Base-by-base conservation (phyloP, 371 early-diverging fungal genomes). In the Syncephalastrum racemosum region DNA sequence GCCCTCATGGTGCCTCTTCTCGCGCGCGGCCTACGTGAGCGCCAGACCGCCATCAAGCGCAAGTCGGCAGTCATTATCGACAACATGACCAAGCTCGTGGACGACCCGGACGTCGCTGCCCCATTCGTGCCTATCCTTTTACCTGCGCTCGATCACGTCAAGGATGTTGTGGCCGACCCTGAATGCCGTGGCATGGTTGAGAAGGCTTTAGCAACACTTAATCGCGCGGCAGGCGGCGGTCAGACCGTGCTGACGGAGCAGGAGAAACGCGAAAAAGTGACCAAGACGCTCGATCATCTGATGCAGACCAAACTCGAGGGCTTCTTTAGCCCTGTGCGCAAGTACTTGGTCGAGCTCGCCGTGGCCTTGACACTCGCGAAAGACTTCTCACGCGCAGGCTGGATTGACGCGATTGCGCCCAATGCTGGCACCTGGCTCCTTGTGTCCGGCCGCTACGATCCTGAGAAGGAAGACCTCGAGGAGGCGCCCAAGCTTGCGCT, bases 81-180 rank as follows among this genome's bases (percentile, higher is more conserved):
- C 67, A 92, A 92, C 73, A 83, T 92, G 84, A 89, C 85, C 68
- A 90, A 90, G 74, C 81, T 92, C 31, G 90, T 90, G 50, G 78
- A 84, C 58, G 82, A 88, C 66, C 91, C 92, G 23, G 79, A 78
- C 48, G 86, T 87, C 20, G 90, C 90, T 47, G 86, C 82, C 10
- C 90, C 84, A 62, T 92, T 92, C 80, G 66, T 92, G 71, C 90
- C 90, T 46, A 71, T 83, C 62, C 75, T 92, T 46, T 65, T 92
- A 43, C 92, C 92, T 18, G 89, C 85, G 46, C 71, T 92, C 25
- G 86, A 89, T 54, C 77, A 82, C 49, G 81, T 88, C 55, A 80
- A 86, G 47, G 92, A 92, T 25, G 80, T 84, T 10, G 88, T 82
- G 53, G 85, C 90, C 42, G 85, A 87, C 60, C 92, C 92, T 43